Percentiles rank a stretch among this genome's conserved stretches.
These are phyloP conservation scores for Trichoderma oligosporum DNA, from an alignment of 2,329 filamentous ascomycete species.

Conservation along the genomic window DNA sequence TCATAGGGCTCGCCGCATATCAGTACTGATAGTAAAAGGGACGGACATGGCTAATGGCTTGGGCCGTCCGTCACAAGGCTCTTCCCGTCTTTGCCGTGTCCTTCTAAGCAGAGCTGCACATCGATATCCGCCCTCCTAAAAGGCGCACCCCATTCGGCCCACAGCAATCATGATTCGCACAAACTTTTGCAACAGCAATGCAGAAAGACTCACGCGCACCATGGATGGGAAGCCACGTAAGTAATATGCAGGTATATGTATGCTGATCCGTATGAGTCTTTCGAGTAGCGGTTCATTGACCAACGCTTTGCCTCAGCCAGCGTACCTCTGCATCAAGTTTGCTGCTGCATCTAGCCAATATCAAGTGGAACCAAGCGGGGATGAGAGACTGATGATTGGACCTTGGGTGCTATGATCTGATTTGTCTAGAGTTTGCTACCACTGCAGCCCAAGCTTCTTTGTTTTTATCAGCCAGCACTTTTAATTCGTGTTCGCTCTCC, in stretches of 20 bases:
- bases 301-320: background rate
- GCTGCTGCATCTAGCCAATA: slow-evolving; percentile 17
- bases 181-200: background rate
- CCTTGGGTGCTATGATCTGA: background rate
- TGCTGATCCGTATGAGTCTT: background rate
- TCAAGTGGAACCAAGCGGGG: slow-evolving; percentile 17
- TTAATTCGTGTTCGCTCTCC: slow-evolving; percentile 2
- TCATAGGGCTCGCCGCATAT: slow-evolving; percentile 11
- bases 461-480: background rate
- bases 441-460: background rate
- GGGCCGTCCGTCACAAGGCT: slow-evolving; percentile 32
- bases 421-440: background rate
- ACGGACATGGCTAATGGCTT: slow-evolving; percentile 15
- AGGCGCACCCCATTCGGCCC: slow-evolving; percentile 9
- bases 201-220: slow-evolving; percentile 7
- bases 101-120: slow-evolving; percentile 18
- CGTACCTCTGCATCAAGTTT: slow-evolving; percentile 12
- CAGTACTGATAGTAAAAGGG: too few species aligned
- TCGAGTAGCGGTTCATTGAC: background rate
- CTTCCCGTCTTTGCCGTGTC: slow-evolving; percentile 34
- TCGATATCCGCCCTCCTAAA: slow-evolving; percentile 11
- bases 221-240: slow-evolving; percentile 17
- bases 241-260: background rate
- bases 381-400: background rate
- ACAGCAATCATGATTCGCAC: slow-evolving; percentile 12